Evolutionary conservation across 2,329 filamentous ascomycete genomes (phyloP).

Genomic region (Exophiala alcalophila): DNA sequence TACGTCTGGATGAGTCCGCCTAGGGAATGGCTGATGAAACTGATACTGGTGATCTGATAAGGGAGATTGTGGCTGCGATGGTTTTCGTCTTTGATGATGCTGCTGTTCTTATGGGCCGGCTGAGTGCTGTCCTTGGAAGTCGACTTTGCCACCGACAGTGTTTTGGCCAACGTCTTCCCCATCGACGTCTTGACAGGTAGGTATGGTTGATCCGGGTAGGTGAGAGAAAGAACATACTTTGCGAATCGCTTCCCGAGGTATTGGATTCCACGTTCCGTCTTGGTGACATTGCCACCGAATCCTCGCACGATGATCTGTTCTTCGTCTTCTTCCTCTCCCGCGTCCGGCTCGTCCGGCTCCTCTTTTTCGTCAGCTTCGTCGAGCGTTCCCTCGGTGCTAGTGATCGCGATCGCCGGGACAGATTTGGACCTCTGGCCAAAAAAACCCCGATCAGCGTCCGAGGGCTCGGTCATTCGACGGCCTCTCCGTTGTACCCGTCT

Average conservation of each 20-base stretch:
- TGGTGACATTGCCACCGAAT: conserved; percentile 57
- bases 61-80: conserved; percentile 47
- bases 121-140: conserved; percentile 17
- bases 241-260: conserved; percentile 93
- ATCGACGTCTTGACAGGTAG: conserved; percentile 62
- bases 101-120: conserved; percentile 61
- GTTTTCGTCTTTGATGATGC: conserved; percentile 49
- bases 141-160: conserved; percentile 44
- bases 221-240: conserved; percentile 83
- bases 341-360: conserved; percentile 33
- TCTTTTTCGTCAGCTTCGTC: conserved; percentile 49
- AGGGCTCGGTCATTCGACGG: conserved; percentile 36
- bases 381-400: conserved; percentile 29
- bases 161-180: conserved; percentile 47
- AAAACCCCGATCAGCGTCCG: conserved; percentile 22
- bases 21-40: conserved; percentile 83
- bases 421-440: conserved; percentile 24
- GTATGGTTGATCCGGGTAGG: conserved; percentile 90
- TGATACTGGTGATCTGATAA: conserved; percentile 74
- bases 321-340: conserved; percentile 54
- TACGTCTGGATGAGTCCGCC: conserved; percentile 86
- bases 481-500: conserved; percentile 54
- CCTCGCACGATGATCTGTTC: conserved; percentile 55
- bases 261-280: conserved; percentile 92
- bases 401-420: conserved; percentile 24